Percentiles rank a stretch among this genome's conserved stretches.
phyloP scores from a whole-genome alignment of 495 filamentous ascomycete genomes.

The Paragyromitra xinjiangensis region DNA sequence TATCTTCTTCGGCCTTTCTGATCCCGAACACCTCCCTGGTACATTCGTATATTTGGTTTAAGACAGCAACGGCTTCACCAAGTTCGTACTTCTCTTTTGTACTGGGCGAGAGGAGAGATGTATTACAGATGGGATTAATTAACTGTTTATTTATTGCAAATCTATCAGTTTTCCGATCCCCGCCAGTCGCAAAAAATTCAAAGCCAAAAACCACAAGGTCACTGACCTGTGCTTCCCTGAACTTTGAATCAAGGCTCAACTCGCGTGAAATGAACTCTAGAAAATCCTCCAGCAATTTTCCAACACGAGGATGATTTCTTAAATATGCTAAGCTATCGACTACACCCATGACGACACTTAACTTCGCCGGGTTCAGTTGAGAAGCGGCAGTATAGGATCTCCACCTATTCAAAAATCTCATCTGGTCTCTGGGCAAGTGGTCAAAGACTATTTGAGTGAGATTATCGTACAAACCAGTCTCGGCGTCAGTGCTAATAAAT shows the following conservation, averaged over 20 bases:
- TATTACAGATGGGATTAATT: constrained; percentile 72
- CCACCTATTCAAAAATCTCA: constrained; percentile 47
- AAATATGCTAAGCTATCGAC: constrained; percentile 39
- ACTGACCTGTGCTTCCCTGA: constrained; percentile 65
- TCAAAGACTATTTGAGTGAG: constrained; percentile 39
- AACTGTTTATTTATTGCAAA: constrained; percentile 62
- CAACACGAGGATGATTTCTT: constrained; percentile 30
- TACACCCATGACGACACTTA: constrained; percentile 32
- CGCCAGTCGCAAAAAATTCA: constrained; percentile 21
- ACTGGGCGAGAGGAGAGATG: constrained; percentile 61
- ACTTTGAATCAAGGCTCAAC: constrained; percentile 35
- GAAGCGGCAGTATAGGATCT: constrained; percentile 26
- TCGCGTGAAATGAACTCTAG: constrained; percentile 16
- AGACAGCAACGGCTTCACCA: constrained; percentile 13
- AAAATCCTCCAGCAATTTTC: constrained; percentile 36
- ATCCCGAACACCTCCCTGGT: constrained; percentile 39
- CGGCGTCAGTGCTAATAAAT: constrained; percentile 21
- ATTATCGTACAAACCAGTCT: constrained; percentile 36
- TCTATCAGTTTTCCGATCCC: constrained; percentile 58
- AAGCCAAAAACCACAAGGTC: constrained; percentile 51
- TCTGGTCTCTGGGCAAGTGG: constrained; percentile 50
- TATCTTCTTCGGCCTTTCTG: constrained; percentile 33
- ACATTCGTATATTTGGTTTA: constrained; percentile 39
- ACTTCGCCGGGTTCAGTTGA: constrained; percentile 9
- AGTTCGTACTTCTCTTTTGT: constrained; percentile 26